Percentiles rank a stretch among this genome's conserved stretches.
Conservation (phyloP, 2,329 filamentous ascomycete genomes). For the Sporothrix euskadiensis region DNA sequence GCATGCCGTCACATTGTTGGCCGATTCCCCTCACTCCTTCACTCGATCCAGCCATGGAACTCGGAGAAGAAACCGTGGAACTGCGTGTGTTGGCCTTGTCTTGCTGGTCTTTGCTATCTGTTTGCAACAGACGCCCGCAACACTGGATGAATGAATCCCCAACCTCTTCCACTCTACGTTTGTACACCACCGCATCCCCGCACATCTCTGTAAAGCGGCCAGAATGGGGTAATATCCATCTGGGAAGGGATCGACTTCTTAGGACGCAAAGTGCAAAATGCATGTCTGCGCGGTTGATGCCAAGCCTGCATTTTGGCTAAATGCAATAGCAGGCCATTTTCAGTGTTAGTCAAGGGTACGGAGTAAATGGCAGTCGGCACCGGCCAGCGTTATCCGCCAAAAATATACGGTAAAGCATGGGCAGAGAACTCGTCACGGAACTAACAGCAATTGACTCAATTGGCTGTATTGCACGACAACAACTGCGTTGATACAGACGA, state of each 20-base stretch:
- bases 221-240: neutral
- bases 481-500: too few species aligned
- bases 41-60: neutral
- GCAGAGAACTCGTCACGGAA: neutral
- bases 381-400: neutral
- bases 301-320: slow-evolving; percentile 20
- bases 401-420: neutral
- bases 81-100: neutral
- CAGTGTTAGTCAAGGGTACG: neutral
- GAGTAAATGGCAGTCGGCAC: neutral
- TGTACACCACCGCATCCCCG: neutral
- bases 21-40: neutral
- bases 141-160: neutral
- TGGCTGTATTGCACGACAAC: too few species aligned
- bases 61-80: neutral
- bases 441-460: neutral
- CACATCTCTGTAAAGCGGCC: neutral
- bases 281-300: neutral
- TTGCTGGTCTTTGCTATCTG: neutral
- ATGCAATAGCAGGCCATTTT: neutral
- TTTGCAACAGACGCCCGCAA: neutral
- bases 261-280: neutral
- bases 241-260: neutral
- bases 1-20: neutral
- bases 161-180: neutral